phyloP scores from a whole-genome alignment of 2,329 filamentous ascomycete genomes.

The Hymenoscyphus fructigenus region DNA sequence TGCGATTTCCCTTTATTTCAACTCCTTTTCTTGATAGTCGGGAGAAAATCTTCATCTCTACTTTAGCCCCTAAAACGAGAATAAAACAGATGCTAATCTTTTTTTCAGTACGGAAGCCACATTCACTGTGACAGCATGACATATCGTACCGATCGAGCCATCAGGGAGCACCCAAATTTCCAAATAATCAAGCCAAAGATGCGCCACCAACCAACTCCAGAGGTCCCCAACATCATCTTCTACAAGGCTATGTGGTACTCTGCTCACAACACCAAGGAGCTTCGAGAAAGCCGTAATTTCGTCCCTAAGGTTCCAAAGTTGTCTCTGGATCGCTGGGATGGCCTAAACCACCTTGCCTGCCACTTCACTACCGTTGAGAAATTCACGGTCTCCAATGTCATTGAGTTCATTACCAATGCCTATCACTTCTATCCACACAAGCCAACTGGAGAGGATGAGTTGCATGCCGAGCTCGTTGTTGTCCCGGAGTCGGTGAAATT shows the following conservation, averaged over 20 bases:
- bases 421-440: neutral
- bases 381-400: neutral
- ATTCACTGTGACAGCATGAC: neutral
- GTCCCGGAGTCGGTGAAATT: neutral
- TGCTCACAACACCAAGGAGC: neutral
- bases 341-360: neutral
- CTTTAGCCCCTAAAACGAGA: too few species aligned
- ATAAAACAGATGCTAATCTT: too few species aligned
- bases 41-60: too few species aligned
- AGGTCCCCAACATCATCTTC: neutral
- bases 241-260: neutral
- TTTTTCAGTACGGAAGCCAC: too few species aligned
- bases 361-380: neutral
- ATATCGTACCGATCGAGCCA: neutral
- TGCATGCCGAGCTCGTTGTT: neutral
- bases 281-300: neutral
- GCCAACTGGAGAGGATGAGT: neutral
- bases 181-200: neutral
- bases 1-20: too few species aligned
- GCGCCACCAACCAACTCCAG: neutral
- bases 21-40: too few species aligned
- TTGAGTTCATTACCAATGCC: neutral
- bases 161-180: neutral
- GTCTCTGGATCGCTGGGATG: neutral
- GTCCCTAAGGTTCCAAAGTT: neutral